Evolutionary conservation across 2,329 filamentous ascomycete genomes (phyloP), one percentile per base, ranked within the genome.

Genomic region (Lecanosticta acicola): DNA sequence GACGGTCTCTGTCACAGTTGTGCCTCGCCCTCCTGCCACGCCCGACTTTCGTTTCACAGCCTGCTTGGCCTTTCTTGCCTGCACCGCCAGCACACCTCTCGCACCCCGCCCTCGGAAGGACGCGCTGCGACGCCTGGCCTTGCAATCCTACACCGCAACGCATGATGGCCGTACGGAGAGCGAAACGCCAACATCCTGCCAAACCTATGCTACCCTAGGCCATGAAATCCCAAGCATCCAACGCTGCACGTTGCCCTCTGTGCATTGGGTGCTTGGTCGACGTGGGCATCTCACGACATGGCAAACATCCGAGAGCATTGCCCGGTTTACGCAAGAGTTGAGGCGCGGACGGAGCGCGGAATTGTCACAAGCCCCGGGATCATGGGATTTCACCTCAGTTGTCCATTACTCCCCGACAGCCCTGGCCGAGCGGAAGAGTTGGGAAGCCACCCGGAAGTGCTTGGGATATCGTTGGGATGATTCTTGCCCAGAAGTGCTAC

Each of bases 11-110:
- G 24, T 29, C 24, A n/a, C n/a, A n/a, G 7, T 29, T 29, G 24
- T 29, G 16, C 14, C 35, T 18, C 36, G 33, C 36, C 42, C 33
- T 34, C 32, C 21, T 36, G 43, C 41, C 44, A 17, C 48, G 39
- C 38, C 37, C 29, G 40, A 47, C 44, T 9, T 41, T 45, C 49
- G 46, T 54, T 51, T 52, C 49, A 50, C 51, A 21, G 39, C 45
- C 26, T 29, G 33, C 49, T 49, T 52, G 46, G 49, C 44, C 43
- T 42, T 39, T 52, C 51, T 51, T 48, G 51, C 47, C 43, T 34
- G 39, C 43, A 20, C 44, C 43, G 46, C 39, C 39, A 29, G 24
- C 24, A 14, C 41, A 7, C 24, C 11, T 11, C 45, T 47, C 32
- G 46, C 48, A 51, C 49, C 41, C 46, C 44, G 41, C 45, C 47